A percentile compares a stretch with the other conserved stretches of the same genome.
Evolutionary conservation across 371 early-diverging fungal species (phyloP).

Genomic region (Sporodiniella umbellata): DNA sequence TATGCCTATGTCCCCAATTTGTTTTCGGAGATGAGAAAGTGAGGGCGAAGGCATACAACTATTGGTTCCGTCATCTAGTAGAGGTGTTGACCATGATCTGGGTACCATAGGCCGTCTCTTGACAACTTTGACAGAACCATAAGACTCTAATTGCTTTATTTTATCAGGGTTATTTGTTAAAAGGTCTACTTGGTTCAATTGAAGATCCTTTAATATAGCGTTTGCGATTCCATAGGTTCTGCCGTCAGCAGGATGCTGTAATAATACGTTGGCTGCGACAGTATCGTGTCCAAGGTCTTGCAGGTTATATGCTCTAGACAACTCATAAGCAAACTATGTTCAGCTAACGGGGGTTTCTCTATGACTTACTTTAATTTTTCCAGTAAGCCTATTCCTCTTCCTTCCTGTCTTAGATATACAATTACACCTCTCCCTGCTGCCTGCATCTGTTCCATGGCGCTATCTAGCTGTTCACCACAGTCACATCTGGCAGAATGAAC

Average conservation of each 20-base stretch:
- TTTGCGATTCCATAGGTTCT: constrained; percentile 91
- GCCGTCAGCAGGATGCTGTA: constrained; percentile 90
- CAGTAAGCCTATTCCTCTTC: constrained; percentile 90
- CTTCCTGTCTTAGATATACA: constrained; percentile 94
- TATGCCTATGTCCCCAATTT: neutral
- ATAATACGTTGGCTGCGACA: constrained; percentile 84
- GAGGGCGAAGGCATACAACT: constrained; percentile 19
- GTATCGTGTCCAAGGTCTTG: constrained; percentile 96
- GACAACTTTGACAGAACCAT: constrained; percentile 67
- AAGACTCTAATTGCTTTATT: constrained; percentile 71
- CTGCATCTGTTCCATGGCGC: constrained; percentile 88
- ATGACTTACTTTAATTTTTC: constrained; percentile 83
- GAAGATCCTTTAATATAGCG: constrained; percentile 84
- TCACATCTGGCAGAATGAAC: constrained; percentile 92
- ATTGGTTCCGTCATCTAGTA: constrained; percentile 7
- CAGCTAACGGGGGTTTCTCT: too few species aligned
- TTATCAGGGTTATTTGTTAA: constrained; percentile 97
- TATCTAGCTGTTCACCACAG: constrained; percentile 93
- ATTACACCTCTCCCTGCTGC: constrained; percentile 83
- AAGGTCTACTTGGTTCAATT: constrained; percentile 62
- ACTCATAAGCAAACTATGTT: neutral
- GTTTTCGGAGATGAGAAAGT: neutral
- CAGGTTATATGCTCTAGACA: constrained; percentile 87
- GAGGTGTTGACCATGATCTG: constrained; percentile 61
- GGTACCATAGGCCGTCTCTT: constrained; percentile 92